A percentile compares a stretch with the other conserved stretches of the same genome.
Evolutionary conservation across 176 grass and related monocot genomes (phyloP).

Genomic region (Cymbopogon citratus): DNA sequence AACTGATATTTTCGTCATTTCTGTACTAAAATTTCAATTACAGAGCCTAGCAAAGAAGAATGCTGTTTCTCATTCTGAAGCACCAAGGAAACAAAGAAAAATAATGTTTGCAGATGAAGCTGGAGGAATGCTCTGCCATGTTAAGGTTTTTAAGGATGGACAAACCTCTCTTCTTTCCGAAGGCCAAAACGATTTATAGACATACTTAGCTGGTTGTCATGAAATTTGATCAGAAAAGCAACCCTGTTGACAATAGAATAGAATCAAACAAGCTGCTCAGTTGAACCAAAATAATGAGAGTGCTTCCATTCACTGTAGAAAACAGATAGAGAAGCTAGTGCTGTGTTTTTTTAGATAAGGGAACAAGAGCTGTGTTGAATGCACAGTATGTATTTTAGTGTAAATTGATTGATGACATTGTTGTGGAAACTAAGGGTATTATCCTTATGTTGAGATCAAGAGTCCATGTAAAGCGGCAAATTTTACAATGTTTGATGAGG

Average conservation of each 20-base stretch:
- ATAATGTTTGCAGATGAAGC: conserved; percentile 92
- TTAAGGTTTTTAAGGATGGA: conserved; percentile 54
- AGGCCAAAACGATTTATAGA: conserved; percentile 30
- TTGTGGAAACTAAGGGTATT: not conserved
- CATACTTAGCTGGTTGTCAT: not conserved
- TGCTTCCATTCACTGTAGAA: conserved; percentile 9
- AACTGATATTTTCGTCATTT: conserved; percentile 5
- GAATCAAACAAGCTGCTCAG: not conserved
- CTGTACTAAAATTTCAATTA: conserved; percentile 26
- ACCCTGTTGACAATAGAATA: conserved; percentile 2
- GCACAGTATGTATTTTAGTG: not conserved
- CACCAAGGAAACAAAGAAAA: conserved; percentile 49
- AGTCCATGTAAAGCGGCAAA: not conserved
- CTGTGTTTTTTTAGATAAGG: not conserved
- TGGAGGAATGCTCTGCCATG: conserved; percentile 75
- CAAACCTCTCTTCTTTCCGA: conserved; percentile 27
- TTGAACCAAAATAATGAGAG: not conserved
- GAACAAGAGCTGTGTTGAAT: not conserved
- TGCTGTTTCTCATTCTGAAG: conserved; percentile 19
- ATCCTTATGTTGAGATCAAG: conserved; percentile 7
- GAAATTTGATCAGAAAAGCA: not conserved
- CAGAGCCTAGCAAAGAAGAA: conserved; percentile 60
- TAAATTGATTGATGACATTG: not conserved
- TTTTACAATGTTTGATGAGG: not conserved
- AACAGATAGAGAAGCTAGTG: not conserved